Evolutionary conservation across 208 protist genomes (phyloP), one percentile per base, ranked within the genome.

Genomic region (Wallacemonas collosoma): DNA sequence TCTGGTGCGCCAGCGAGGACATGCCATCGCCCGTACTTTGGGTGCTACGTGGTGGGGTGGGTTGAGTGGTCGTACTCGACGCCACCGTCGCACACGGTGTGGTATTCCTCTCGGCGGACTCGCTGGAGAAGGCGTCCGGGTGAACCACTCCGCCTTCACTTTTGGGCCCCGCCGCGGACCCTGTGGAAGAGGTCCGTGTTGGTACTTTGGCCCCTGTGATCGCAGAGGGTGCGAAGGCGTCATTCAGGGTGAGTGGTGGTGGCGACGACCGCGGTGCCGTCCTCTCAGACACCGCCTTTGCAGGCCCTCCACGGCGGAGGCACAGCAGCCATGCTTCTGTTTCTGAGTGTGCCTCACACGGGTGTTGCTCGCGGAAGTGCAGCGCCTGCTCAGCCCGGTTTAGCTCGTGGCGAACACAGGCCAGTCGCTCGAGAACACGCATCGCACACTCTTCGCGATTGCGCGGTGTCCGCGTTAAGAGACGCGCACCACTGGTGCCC

Each of bases 341-440:
- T 5, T 43, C 58, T 17, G 38, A 39, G 12, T 12, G 17, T 8
- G 57, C 45, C 38, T 72, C n/a, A 60, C 69, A 79, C 1, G 78
- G 78, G 45, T 80, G 69, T 12, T 78, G 71, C 51, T 81, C 62
- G 55, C 85, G 79, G 73, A 80, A 90, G 40, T 76, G 58, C 40
- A 86, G 77, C 9, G 74, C 82, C 43, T 73, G 71, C 53, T 83
- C 75, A 11, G 86, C 71, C 35, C 82, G 77, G 9, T 47, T 47
- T 36, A 91, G 78, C 58, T 80, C 75, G 9, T 64, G 43, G 36
- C 80, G 80, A 58, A 91, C 68, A 38, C 62, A 63, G 43, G 83
- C 75, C 17, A 88, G 71, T 44, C 76, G 75, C 1, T 64, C 56
- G 36, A 41, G 36, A 44, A 62, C 56, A 15, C 15, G 17, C 35